Conservation (phyloP, 257 asterid genomes). For the Solanum boliviense region DNA sequence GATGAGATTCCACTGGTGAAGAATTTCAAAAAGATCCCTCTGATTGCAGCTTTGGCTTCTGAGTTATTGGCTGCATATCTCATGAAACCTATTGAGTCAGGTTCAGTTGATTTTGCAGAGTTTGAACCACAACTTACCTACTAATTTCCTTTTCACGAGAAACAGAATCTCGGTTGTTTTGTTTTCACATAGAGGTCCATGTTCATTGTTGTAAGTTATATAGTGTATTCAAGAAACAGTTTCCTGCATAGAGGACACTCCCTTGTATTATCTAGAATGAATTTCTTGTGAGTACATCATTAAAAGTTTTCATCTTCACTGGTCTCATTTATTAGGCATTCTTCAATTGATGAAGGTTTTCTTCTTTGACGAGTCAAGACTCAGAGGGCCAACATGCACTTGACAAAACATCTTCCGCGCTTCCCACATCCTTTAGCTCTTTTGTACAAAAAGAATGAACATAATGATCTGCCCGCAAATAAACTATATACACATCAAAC, state of each 20-base stretch:
- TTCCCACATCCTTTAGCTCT: no score
- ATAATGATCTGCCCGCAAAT: not conserved
- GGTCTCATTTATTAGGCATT: not conserved
- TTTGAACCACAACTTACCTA: conserved; percentile 74
- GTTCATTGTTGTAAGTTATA: not conserved
- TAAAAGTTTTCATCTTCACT: not conserved
- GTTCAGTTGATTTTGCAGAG: conserved; percentile 88
- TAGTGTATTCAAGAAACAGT: not conserved
- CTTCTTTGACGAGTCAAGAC: not conserved
- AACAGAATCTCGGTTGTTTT: not conserved
- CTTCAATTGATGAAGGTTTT: not conserved
- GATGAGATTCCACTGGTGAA: conserved; percentile 66
- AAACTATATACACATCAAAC: not conserved
- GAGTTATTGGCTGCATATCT: conserved; percentile 82
- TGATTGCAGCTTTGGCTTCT: conserved; percentile 68
- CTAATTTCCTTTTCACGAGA: conserved; percentile 7
- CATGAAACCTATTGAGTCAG: conserved; percentile 96
- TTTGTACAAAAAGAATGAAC: not conserved
- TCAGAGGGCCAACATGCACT: not conserved
- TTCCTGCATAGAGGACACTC: not conserved
- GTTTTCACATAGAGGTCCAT: not conserved
- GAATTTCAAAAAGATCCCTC: conserved; percentile 86
- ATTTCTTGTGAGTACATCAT: not conserved
- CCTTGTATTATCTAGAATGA: conserved; percentile 4
- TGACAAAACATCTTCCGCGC: not conserved